Base-by-base conservation (phyloP, 192 early-diverging fungal species). In the Ambispora gerdemannii region DNA sequence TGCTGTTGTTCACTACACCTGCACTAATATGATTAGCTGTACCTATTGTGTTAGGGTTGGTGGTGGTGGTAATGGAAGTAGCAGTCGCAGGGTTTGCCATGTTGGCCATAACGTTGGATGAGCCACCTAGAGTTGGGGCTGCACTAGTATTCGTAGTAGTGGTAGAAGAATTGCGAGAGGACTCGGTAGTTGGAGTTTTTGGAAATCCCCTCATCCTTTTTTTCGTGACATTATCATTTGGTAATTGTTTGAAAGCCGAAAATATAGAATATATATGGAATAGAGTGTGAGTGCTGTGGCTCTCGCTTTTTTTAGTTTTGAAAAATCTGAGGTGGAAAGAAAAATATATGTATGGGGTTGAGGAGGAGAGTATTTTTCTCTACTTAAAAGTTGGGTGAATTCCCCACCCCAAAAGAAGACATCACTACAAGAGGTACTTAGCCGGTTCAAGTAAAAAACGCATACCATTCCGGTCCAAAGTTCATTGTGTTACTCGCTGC, bases 381-480 rank as follows among this genome's bases (percentile, higher is more conserved):
- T 43, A 43, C 6, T 43, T 43, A 15, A 10, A 6, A 15, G 6
- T 6, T 10, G 15, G 15, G 38, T 43, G 7, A 43, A 6, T 43
- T 15, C 38, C 72, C 72, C 74, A 75, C 72, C 77, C 74, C 75
- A 53, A 52, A 67, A 63, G 66, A n/a, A n/a, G n/a, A n/a, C n/a
- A n/a, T n/a, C n/a, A n/a, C n/a, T n/a, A n/a, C n/a, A n/a, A n/a
- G n/a, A 32, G 52, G 32, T 61, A 36, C 33, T 31, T 31, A 27
- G 32, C 28, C 38, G 38, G 38, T 43, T 43, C 20, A 25, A 19
- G 67, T 32, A 30, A 33, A 34, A 60, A 55, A 19, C 31, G 49
- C 67, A 74, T 86, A 89, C 89, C 90, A 91, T 77, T 90, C 87
- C 35, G 90, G 88, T 71, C 90, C 89, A 78, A 92, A 92, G 81